Conservation (phyloP, 257 asterid genomes). For the Fraxinus quadrangulata region DNA sequence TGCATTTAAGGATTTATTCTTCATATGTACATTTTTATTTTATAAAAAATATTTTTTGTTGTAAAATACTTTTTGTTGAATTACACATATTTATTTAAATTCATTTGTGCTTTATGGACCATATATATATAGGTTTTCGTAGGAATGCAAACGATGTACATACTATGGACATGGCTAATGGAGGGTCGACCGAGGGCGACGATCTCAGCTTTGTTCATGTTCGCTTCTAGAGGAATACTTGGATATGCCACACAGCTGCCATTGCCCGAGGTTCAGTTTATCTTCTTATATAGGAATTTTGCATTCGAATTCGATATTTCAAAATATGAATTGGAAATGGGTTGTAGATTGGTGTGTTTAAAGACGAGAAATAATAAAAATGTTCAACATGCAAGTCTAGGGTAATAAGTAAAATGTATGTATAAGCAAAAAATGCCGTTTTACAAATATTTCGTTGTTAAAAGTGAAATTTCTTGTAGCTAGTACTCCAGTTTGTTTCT, state of each 20-base stretch:
- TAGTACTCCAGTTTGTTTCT: too few species aligned
- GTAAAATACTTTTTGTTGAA: background rate
- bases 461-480: too few species aligned
- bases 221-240: conserved; percentile 90
- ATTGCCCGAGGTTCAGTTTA: conserved; percentile 61
- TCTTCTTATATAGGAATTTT: background rate
- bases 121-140: conserved; percentile 56
- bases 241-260: conserved; percentile 95
- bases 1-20: background rate
- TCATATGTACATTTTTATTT: background rate
- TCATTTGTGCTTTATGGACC: background rate
- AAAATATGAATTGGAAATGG: too few species aligned
- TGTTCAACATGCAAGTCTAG: too few species aligned
- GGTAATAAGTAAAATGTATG: too few species aligned
- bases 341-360: too few species aligned
- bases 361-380: too few species aligned
- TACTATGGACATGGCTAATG: conserved; percentile 72
- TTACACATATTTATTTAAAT: too few species aligned
- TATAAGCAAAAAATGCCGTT: too few species aligned
- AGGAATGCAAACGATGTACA: conserved; percentile 78
- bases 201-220: conserved; percentile 82
- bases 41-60: too few species aligned
- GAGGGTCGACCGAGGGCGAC: conserved; percentile 91
- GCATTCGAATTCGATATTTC: background rate
- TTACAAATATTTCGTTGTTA: too few species aligned